Evolutionary conservation across 495 filamentous ascomycete genomes (phyloP).

Genomic region (Corynascus novoguineensis): DNA sequence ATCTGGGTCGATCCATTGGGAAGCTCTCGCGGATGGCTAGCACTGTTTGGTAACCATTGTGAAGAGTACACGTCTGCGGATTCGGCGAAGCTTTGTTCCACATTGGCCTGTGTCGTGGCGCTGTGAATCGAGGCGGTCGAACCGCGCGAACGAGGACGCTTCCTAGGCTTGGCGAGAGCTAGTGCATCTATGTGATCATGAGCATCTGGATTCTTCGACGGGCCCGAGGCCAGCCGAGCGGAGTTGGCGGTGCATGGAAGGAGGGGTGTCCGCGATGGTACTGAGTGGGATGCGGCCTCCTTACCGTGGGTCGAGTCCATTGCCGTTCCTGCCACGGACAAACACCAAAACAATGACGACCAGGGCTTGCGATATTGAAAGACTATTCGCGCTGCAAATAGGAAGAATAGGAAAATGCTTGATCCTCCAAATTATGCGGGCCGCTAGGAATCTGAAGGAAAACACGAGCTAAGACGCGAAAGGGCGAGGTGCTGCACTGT

Average conservation of each 20-base stretch:
- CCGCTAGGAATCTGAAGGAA: neutral
- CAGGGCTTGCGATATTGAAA: slow-evolving; percentile 18
- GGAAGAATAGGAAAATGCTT: slow-evolving; percentile 13
- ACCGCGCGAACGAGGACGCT: slow-evolving; percentile 68
- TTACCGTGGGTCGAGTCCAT: slow-evolving; percentile 36
- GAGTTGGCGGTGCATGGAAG: neutral
- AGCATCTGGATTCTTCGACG: slow-evolving; percentile 5
- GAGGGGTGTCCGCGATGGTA: slow-evolving; percentile 6
- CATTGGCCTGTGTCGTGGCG: slow-evolving; percentile 58
- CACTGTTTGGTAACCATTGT: slow-evolving; percentile 49
- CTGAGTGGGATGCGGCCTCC: slow-evolving; percentile 8
- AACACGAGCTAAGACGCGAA: slow-evolving; percentile 14
- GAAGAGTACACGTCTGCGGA: slow-evolving; percentile 49
- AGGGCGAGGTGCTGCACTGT: slow-evolving; percentile 14
- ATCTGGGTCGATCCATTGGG: slow-evolving; percentile 33
- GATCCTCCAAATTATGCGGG: slow-evolving; percentile 7
- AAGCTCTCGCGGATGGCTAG: slow-evolving; percentile 42
- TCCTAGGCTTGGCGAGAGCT: slow-evolving; percentile 42
- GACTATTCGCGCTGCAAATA: neutral
- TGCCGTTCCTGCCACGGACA: slow-evolving; percentile 18
- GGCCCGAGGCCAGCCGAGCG: neutral
- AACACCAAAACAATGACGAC: slow-evolving; percentile 25
- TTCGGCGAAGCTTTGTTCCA: slow-evolving; percentile 53
- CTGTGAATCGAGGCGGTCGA: slow-evolving; percentile 81
- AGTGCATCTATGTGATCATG: slow-evolving; percentile 27